Base-by-base conservation (phyloP, 1,284 basidiomycete genomes). In the Ustilago crameri region DNA sequence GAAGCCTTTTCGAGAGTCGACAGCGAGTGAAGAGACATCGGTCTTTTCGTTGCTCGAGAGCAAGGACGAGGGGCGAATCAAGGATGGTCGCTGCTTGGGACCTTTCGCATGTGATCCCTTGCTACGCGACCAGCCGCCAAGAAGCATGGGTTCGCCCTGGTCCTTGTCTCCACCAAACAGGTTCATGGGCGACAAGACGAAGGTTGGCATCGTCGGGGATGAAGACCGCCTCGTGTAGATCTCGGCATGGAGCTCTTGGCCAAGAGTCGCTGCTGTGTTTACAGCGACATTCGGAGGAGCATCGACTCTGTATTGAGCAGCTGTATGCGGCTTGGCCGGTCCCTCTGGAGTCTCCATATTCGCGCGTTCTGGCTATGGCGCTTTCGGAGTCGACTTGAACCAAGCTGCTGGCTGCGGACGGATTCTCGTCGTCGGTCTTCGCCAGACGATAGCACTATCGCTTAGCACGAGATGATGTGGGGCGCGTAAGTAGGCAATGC, bases 31-130 rank as follows among this genome's bases (percentile, higher is more conserved):
- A 12, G 51, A 37, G 15, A 59, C 38, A 22, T 59, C 48, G 27
- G 62, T 65, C 48, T 55, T 59, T 18, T 9, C 24, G 27, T 66
- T 44, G 22, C 51, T 40, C 26, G 63, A 66, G 15, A 59, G 56
- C 37, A 66, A 23, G 14, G 32, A 43, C 12, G 38, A 44, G 27
- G 56, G 63, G 2, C 37, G 38, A 52, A 54, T 37, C 3, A 66
- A 55, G 23, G 63, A 66, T 9, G 63, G 63, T 22, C 57, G 47
- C 24, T 51, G 63, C 57, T 66, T 66, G 10, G 49, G 23, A 2
- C 38, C 40, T 35, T 51, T 52, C 37, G 22, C 37, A 3, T 55
- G 51, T 4, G 49, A 37, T 5, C 32, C n/a, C 12, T 45, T 66
- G 51, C 46, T 43, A 5, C 56, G 51, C 34, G 43, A 55, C 63